Percentiles rank a stretch among this genome's conserved stretches.
Evolutionary conservation across 768 basidiomycete genomes (phyloP).

Genomic region (button mushroom (Agaricus bisporus)): DNA sequence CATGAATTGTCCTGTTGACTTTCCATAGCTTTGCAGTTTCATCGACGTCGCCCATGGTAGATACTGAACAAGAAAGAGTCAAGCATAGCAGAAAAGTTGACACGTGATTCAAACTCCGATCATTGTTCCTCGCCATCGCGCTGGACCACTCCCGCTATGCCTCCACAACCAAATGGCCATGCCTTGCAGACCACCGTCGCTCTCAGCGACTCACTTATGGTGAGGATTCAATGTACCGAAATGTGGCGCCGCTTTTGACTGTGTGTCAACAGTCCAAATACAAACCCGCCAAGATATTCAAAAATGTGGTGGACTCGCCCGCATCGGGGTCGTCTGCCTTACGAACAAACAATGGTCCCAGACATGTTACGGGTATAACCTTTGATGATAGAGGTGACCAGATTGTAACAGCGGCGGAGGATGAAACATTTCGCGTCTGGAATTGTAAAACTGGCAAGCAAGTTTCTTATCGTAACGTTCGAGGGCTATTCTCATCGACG

Average conservation of each 20-base stretch:
- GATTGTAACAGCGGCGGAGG: constrained; percentile 83
- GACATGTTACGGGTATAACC: constrained; percentile 80
- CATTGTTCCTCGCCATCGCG: constrained; percentile 12
- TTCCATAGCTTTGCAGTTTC: constrained; percentile 91
- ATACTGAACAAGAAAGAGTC: constrained; percentile 5
- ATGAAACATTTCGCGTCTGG: constrained; percentile 88
- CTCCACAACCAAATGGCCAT: constrained; percentile 9
- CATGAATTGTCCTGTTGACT: constrained; percentile 93
- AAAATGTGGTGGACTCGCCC: constrained; percentile 63
- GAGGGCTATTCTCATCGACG: constrained; percentile 15
- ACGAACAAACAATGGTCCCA: constrained; percentile 40
- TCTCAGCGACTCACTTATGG: constrained; percentile 48
- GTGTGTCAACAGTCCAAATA: constrained; percentile 49
- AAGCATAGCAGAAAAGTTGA: constrained; percentile 12
- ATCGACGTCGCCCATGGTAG: constrained; percentile 63
- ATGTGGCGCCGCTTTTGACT: neutral
- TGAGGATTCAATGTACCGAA: constrained; percentile 17
- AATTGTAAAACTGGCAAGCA: constrained; percentile 90
- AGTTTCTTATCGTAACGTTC: constrained; percentile 37
- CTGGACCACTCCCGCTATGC: neutral
- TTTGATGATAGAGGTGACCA: constrained; percentile 91
- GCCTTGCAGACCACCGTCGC: constrained; percentile 27
- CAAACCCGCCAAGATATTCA: constrained; percentile 89
- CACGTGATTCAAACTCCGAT: constrained; percentile 51
- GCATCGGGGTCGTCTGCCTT: constrained; percentile 30